Evolutionary conservation across 164 flowering plant genomes (phyloP).

Genomic region (Euptelea pleiosperma): DNA sequence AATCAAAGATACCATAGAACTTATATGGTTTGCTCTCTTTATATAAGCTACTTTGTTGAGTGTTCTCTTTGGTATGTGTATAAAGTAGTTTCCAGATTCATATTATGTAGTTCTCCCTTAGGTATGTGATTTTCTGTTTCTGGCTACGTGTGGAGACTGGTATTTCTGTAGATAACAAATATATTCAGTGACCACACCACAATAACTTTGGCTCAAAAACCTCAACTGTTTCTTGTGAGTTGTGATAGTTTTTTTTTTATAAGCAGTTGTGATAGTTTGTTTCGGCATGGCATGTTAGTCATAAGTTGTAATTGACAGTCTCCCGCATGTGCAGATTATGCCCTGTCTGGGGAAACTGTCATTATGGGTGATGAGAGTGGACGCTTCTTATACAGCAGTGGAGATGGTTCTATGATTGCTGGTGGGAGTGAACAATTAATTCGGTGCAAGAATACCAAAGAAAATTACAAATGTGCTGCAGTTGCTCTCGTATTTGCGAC

Average conservation of each 20-base stretch:
- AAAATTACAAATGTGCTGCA: constrained; percentile 24
- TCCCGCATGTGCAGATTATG: constrained; percentile 17
- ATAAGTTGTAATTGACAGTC: neutral
- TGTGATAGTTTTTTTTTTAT: no score
- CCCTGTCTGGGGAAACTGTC: constrained; percentile 18
- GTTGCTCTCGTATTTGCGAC: constrained; percentile 64
- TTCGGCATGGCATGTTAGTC: neutral
- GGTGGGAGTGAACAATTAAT: constrained; percentile 2
- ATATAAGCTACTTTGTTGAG: no score
- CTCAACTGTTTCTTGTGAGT: neutral
- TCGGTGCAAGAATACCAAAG: neutral
- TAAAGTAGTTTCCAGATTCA: neutral
- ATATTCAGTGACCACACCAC: no score
- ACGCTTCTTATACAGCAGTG: constrained; percentile 34
- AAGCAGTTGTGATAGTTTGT: no score
- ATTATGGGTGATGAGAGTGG: constrained; percentile 53
- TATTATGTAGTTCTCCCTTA: no score
- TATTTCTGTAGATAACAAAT: neutral
- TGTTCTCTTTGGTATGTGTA: neutral
- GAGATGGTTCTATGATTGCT: constrained; percentile 13
- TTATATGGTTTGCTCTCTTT: no score
- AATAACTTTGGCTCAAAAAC: neutral
- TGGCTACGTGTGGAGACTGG: no score
- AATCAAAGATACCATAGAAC: no score
- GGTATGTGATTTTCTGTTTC: no score